Evolutionary conservation across 2,329 filamentous ascomycete genomes (phyloP), one percentile per base, ranked within the genome.

Genomic region (Arthrobotrys pseudoclavata): DNA sequence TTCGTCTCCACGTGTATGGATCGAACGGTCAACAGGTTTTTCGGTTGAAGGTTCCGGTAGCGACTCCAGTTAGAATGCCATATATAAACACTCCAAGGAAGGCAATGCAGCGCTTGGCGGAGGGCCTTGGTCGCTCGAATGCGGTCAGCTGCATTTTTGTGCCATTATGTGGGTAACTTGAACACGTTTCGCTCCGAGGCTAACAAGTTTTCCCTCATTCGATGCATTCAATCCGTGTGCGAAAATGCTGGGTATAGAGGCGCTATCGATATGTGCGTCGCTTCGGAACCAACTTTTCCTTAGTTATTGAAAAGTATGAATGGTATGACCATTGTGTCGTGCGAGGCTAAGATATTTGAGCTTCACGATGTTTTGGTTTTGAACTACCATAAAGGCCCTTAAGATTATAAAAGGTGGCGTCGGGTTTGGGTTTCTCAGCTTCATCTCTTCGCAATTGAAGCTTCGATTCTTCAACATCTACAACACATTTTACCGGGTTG

Each of bases 71-170:
- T 31, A 4, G 7, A 24, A 62, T 52, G 15, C 52, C 62, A 52
- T 55, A 55, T 64, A 71, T 71, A 71, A 42, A 42, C 29, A 42
- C 24, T 20, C 69, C 69, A 74, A 74, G 62, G 45, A 67, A 45
- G 69, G 62, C 69, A 50, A 47, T 74, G 69, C 69, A 57, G 24
- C 1, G 15, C 69, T 74, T 74, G 69, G 69, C 69, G 62, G 34
- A 34, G n/a, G 37, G 29, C 42, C 53, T 52, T 66, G 20, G 45
- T 34, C 61, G 20, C 42, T 61, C 26, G 53, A 42, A n/a, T 45
- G 42, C 42, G 42, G 20, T 45, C 34, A 13, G 12, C 55, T 62
- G 42, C 50, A 10, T 53, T 34, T 22, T 15, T n/a, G n/a, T 57
- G 31, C 52, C 9, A 34, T 37, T 5, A 37, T 37, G 26, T 57